Evolutionary conservation across 139 green algal genomes (phyloP).

Genomic region (Picochlorum sp.): DNA sequence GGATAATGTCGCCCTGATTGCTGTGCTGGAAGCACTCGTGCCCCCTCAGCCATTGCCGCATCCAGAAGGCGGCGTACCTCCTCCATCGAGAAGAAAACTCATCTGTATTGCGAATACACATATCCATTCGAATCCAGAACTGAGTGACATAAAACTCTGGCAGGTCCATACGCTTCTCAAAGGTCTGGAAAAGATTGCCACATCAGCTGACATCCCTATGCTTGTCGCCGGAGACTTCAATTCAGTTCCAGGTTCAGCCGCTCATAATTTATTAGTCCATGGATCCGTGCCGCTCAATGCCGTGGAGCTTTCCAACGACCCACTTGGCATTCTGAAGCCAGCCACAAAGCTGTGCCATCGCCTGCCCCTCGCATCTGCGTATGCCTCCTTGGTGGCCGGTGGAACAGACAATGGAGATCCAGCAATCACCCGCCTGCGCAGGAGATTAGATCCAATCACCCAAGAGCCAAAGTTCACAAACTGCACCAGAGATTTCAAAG

Average conservation of each 20-base stretch:
- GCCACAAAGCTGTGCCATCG: conserved; percentile 64
- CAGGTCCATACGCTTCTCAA: conserved; percentile 99
- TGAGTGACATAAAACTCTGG: conserved; percentile 98
- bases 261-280: conserved; percentile 81
- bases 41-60: conserved; percentile 26
- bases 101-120: conserved; percentile 99
- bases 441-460: conserved; percentile 46
- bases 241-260: conserved; percentile 72
- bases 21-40: conserved; percentile 88
- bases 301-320: conserved; percentile 66
- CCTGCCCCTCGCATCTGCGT: conserved; percentile 50
- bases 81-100: conserved; percentile 55
- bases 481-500: conserved; percentile 76
- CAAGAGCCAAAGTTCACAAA: conserved; percentile 73
- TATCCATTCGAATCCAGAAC: conserved; percentile 97
- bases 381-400: conserved; percentile 24
- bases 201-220: conserved; percentile 88
- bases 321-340: conserved; percentile 67
- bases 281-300: conserved; percentile 53
- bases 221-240: conserved; percentile 98
- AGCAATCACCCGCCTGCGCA: conserved; percentile 33
- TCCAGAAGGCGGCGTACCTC: background rate
- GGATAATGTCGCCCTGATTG: conserved; percentile 96
- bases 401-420: conserved; percentile 13
- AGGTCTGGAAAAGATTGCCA: conserved; percentile 97